These are phyloP conservation scores for Heliamphora pulchella DNA, from an alignment of 179 eudicot genomes.

Conservation along the genomic window DNA sequence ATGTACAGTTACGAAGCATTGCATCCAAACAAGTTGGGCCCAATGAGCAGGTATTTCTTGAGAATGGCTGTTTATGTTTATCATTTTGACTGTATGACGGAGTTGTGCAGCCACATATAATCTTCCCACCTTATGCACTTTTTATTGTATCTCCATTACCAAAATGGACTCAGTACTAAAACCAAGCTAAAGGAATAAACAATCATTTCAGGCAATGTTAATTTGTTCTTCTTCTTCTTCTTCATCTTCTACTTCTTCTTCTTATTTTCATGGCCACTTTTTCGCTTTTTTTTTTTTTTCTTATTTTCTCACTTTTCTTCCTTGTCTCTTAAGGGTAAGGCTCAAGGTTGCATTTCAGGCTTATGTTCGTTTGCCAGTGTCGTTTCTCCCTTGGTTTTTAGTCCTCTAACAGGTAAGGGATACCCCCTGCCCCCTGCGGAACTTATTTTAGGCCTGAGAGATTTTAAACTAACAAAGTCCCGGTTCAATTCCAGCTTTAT, in stretches of 20 bases:
- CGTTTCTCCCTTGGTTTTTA: constrained; percentile 53
- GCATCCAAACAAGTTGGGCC: constrained; percentile 60
- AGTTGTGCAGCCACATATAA: not conserved
- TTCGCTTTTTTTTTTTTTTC: too few relatives aligned
- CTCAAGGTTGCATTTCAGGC: constrained; percentile 67
- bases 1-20: constrained; percentile 49
- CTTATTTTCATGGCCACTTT: not conserved
- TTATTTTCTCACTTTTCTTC: not conserved
- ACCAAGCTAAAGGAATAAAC: not conserved
- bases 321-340: constrained; percentile 42
- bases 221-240: too few relatives aligned
- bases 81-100: not conserved
- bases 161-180: not conserved
- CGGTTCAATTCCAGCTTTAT: constrained; percentile 37
- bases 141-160: not conserved
- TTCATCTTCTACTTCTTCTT: too few relatives aligned
- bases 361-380: constrained; percentile 46
- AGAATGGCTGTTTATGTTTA: not conserved
- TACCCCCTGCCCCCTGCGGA: not conserved
- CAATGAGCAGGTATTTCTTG: constrained; percentile 40
- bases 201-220: not conserved
- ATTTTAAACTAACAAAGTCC: constrained; percentile 17
- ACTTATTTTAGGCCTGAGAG: not conserved
- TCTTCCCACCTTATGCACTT: not conserved
- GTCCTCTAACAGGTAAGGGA: constrained; percentile 56